These are phyloP conservation scores for Vitis hybrid DNA, from an alignment of 177 flowering plant species.

Conservation along the genomic window DNA sequence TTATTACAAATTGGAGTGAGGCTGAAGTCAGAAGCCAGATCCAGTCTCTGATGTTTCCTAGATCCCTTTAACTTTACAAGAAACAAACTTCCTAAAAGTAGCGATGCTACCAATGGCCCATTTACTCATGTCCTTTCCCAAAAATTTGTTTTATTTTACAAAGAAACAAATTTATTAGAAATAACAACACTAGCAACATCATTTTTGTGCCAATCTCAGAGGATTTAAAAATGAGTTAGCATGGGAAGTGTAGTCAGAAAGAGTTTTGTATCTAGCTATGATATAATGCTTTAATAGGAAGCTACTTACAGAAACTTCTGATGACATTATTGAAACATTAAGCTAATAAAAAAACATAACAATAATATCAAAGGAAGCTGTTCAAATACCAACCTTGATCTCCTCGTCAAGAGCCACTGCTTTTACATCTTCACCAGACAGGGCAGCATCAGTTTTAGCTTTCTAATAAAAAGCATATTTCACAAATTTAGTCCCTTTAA, in stretches of 20 bases:
- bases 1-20: too few species aligned
- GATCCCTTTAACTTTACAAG: too few species aligned
- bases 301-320: not conserved
- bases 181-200: too few species aligned
- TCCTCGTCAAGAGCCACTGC: slow-evolving; percentile 43
- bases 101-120: too few species aligned
- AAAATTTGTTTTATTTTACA: not conserved
- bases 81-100: too few species aligned
- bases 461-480: slow-evolving; percentile 36
- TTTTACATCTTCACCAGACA: slow-evolving; percentile 38
- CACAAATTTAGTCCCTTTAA: slow-evolving; percentile 17
- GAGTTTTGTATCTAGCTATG: not conserved
- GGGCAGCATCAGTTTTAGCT: slow-evolving; percentile 35
- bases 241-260: not conserved
- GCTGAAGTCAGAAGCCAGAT: too few species aligned
- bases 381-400: slow-evolving; percentile 50
- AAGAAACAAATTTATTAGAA: not conserved
- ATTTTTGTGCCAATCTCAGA: not conserved
- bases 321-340: not conserved
- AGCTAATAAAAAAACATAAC: not conserved
- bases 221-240: not conserved
- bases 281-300: not conserved
- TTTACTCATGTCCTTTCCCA: too few species aligned
- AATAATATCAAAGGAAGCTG: not conserved
- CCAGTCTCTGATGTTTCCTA: too few species aligned